Conservation (phyloP, 2,329 filamentous ascomycete species). For the Aureobasidium mangrovei region DNA sequence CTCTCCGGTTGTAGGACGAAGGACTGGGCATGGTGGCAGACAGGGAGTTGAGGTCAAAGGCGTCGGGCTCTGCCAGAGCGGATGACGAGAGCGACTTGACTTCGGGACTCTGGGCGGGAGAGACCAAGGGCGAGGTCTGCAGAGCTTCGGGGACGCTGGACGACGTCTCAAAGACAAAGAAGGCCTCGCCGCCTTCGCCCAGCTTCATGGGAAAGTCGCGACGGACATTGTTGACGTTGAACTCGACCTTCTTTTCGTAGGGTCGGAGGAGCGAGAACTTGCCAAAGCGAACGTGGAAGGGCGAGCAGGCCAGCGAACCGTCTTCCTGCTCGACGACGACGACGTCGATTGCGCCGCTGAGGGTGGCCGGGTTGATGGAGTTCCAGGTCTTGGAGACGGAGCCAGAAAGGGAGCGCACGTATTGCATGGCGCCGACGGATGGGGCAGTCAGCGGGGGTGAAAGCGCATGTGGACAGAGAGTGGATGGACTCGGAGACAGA, state of each 20-base stretch:
- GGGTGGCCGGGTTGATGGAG: conserved; percentile 94
- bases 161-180: conserved; percentile 96
- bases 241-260: conserved; percentile 98
- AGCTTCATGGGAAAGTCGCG: conserved; percentile 97
- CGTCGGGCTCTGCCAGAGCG: conserved; percentile 59
- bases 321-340: conserved; percentile 97
- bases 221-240: conserved; percentile 84
- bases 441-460: not conserved
- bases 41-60: conserved; percentile 53
- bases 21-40: not conserved
- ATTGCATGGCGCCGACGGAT: conserved; percentile 64
- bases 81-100: conserved; percentile 41
- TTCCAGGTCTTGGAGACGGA: conserved; percentile 99
- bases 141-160: conserved; percentile 85
- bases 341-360: conserved; percentile 96
- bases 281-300: conserved; percentile 97
- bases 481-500: not conserved
- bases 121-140: conserved; percentile 90
- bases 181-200: conserved; percentile 92
- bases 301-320: conserved; percentile 78
- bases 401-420: conserved; percentile 90
- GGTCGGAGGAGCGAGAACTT: conserved; percentile 94
- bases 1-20: not conserved
- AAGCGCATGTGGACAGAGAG: not conserved
- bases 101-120: conserved; percentile 74